Base-by-base conservation (phyloP, 208 protist genomes). In the Strigomonas culicis region DNA sequence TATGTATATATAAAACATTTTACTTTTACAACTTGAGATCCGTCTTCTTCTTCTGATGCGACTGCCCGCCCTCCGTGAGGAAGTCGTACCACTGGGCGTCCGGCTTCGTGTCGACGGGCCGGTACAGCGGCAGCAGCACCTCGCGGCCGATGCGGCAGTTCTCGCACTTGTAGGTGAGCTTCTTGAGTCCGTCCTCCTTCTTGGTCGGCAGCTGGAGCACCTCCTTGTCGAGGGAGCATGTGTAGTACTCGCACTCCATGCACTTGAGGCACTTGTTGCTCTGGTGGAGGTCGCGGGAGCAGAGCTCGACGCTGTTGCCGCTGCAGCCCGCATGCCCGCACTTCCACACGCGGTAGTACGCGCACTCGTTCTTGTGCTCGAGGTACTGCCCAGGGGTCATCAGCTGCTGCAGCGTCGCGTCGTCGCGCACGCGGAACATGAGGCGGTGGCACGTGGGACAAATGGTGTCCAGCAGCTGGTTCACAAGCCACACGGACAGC, bases 231-330 rank as follows among this genome's bases (percentile, higher is more conserved):
- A 92, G 63, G 36, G 72, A 66, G 52, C 82, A 88, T 8, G 88
- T 94, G 80, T 94, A 91, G 72, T 91, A 92, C 43, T 94, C 65
- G 59, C 88, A 94, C 65, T 94, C 86, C 69, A 90, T 81, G 61
- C 88, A 94, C 74, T 92, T 71, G 53, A 94, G 68, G 73, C 88
- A 94, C 55, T 70, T 68, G 11, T 68, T 84, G 74, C 76, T 92
- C 59, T 94, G 84, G 59, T 94, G 85, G 61, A 92, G 67, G 58
- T 94, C 85, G 22, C 88, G 80, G n/a, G 82, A 90, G 62, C 68
- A 78, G 15, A 94, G 68, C 39, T 82, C 70, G 15, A 91, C 80
- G 49, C 77, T 74, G 52, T 82, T 65, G 28, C 75, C 79, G 15
- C 72, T 68, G 28, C 77, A 60, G 17, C 70, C 53, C 68, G 84